Base-by-base conservation (phyloP, 331 rosid species). In the Cucumis variabilis region DNA sequence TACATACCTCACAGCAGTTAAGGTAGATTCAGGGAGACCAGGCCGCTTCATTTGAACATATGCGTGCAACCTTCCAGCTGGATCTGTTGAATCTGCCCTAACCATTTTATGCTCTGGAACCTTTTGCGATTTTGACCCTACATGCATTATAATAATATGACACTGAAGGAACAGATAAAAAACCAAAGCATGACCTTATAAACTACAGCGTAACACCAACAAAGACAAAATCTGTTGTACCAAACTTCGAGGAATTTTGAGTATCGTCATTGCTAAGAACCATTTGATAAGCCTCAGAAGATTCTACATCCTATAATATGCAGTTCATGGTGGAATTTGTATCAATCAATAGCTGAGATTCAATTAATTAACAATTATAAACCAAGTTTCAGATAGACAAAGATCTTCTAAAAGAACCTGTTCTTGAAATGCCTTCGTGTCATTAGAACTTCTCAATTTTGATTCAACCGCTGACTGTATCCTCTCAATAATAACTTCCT, bases 1-100 rank as follows among this genome's bases (percentile, higher is more conserved):
- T 25, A 30, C 67, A 76, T 85, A 96, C 99, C 99, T 96, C 77
- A 96, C 91, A 82, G 96, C 93, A 88, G 88, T 91, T 93, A 94
- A 93, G 88, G 91, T 91, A 84, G 92, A 83, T 78, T 90, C 95
- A 46, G 88, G 88, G 79, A 85, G 88, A 88, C 90, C 91, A 87
- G 76, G 78, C 85, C 93, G 86, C 87, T 86, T 90, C 83, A 87
- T 84, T 89, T 92, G 96, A 91, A 92, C 71, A 89, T 93, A 96
- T 55, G 95, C 97, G 86, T 95, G 98, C 89, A 96, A 92, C 93
- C 99, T 93, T 87, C 99, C 99, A 71, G 88, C 94, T 62, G 98
- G 98, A 91, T 96, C 94, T n/a, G 88, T 87, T 88, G 98, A 91
- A 93, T 96, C 98, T 82, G 98, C 95, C 89, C 99, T 93, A 53